phyloP scores from a whole-genome alignment of 164 flowering plant species.

The Chloranthus sessilifolius region DNA sequence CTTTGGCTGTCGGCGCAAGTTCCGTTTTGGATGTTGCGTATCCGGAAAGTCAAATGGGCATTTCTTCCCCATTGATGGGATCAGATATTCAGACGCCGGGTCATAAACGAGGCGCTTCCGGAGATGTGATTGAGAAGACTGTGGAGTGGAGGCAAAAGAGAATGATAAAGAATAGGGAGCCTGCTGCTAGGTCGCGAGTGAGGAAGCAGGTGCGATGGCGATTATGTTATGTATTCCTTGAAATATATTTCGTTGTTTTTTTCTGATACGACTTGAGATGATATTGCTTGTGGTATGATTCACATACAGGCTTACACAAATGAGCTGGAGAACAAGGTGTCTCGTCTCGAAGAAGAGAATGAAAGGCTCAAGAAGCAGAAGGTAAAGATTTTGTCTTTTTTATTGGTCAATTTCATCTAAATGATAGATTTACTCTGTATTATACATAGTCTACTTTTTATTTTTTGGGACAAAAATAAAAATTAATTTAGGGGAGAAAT shows the following conservation, averaged over 20 bases:
- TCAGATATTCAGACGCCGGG: conserved; percentile 63
- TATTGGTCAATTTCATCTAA: no score
- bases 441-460: no score
- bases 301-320: conserved; percentile 72
- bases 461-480: no score
- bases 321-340: conserved; percentile 76
- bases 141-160: conserved; percentile 88
- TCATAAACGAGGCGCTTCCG: conserved; percentile 51
- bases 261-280: no score
- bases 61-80: conserved; percentile 67
- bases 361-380: conserved; percentile 60
- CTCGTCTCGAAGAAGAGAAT: conserved; percentile 72
- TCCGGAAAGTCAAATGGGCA: conserved; percentile 42
- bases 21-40: conserved; percentile 40
- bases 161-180: conserved; percentile 92
- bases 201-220: conserved; percentile 64
- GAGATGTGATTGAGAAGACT: conserved; percentile 57
- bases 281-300: no score
- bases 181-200: conserved; percentile 97
- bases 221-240: conserved; percentile 4
- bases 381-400: conserved; percentile 30
- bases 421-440: no score
- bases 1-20: conserved; percentile 25
- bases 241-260: background rate
- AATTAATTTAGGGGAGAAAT: no score